These are phyloP conservation scores for Cercospora sp. DNA, from an alignment of 2,329 filamentous ascomycete genomes.

Conservation along the genomic window DNA sequence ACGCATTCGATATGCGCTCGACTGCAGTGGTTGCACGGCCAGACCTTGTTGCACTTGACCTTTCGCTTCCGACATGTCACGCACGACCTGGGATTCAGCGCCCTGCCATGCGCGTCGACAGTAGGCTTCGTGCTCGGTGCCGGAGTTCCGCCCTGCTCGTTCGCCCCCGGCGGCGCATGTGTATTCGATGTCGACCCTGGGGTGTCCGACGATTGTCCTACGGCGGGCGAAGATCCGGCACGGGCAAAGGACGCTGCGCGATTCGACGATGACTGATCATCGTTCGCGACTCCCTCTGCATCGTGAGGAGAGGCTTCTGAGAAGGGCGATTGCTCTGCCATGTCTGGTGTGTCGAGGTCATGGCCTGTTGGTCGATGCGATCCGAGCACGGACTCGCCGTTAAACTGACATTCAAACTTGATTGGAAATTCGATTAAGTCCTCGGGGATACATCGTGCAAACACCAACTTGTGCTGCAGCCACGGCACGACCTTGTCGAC, in stretches of 20 bases:
- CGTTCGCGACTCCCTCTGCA: background rate
- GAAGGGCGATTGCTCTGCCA: background rate
- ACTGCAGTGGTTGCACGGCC: constrained; percentile 74
- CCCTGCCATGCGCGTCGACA: constrained; percentile 38
- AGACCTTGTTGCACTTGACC: constrained; percentile 76
- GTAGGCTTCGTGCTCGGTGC: constrained; percentile 17
- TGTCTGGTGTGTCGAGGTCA: background rate
- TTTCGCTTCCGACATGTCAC: constrained; percentile 61
- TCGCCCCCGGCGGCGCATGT: constrained; percentile 8
- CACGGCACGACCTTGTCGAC: too few species aligned
- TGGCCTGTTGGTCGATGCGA: background rate
- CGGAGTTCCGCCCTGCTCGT: constrained; percentile 11
- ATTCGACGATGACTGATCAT: background rate
- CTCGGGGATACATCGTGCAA: background rate
- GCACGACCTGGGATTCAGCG: constrained; percentile 48
- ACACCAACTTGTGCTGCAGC: too few species aligned
- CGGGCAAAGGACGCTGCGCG: background rate
- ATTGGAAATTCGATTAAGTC: background rate
- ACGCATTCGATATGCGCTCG: constrained; percentile 70
- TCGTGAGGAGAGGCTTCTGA: background rate
- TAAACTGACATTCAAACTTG: background rate
- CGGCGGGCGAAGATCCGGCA: background rate
- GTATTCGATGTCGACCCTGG: constrained; percentile 6
- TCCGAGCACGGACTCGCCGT: background rate
- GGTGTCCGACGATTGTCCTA: background rate